Base-by-base conservation (phyloP, 805 yeast species). In the Danielozyma ontarioensis region DNA sequence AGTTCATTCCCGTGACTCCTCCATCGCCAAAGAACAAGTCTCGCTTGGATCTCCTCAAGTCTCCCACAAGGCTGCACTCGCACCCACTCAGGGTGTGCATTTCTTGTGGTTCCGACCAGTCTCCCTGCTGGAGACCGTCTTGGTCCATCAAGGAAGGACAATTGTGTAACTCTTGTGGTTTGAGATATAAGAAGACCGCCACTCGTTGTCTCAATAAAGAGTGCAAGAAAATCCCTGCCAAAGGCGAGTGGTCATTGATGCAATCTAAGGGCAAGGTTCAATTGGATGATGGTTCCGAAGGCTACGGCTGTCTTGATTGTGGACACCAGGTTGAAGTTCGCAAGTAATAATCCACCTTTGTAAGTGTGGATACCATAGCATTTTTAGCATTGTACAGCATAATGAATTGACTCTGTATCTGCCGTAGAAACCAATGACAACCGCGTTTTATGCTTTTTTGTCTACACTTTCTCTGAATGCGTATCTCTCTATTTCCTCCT, bases 51-150 rank as follows among this genome's bases (percentile, higher is more conserved):
- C 37, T 51, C 34, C 38, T 56, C 34, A 58, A 52, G 42, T 55
- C 66, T 6, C 64, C 69, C 3, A 55, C 64, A 15, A 48, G 43
- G 24, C 19, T 48, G 31, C 27, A 35, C 16, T 55, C 44, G 35
- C 49, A 46, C 24, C 42, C 51, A 22, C 55, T 61, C 10, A 71
- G 95, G 45, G 74, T 72, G 33, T 90, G 98, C 54, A 79, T 90
- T 18, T 86, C 96, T 4, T 90, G 98, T 61, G 87, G 88, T 5
- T 78, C 93, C 1, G 82, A 80, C 35, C 93, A 84, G 46, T 84
- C 95, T 4, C 98, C 98, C 4, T 90, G 98, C 59, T 90, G 98
- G 98, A 76, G 98, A 53, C 98, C 98, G 1, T 83, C 95, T 4
- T 90, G 98, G 98, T 80, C 90, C 3, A 69, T 78, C 17, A 68